Base-by-base conservation (phyloP, 2,329 filamentous ascomycete species). In the Penicillium sclerotigenum region DNA sequence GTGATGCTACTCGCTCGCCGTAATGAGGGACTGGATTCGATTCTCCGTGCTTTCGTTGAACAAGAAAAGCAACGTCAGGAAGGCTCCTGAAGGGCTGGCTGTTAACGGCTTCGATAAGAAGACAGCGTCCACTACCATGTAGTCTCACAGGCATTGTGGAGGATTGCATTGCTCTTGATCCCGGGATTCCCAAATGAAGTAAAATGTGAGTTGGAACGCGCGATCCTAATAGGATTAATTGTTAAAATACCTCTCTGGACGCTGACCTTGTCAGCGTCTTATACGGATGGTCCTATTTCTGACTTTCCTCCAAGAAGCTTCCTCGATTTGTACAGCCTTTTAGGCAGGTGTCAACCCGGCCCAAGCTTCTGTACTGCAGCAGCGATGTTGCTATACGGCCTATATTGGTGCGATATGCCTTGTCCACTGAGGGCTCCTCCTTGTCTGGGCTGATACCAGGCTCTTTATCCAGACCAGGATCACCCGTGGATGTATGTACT, bases 1-100 rank as follows among this genome's bases (percentile, higher is more conserved):
- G 92, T 97, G 13, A 78, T 97, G 66, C 82, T 99, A 8, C 83
- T 99, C 29, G 87, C 90, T 26, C 81, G 94, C 59, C 86, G 93
- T 57, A 99, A 97, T 66, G 89, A 92, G 54, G 91, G 91, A 18
- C 75, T 99, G 20, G 86, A 92, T 64, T 81, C 81, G 16, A 85
- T 97, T 33, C 81, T 99, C 69, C 68, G 66, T 11, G 65, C 71
- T 6, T 77, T 73, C 48, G 59, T 72, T 16, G 71, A 73, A 47
- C 70, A 71, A 48, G 52, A 54, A 10, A 54, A 54, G 22, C 45
- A 66, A 43, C 70, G 62, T 8, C 61, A 68, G 36, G 59, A 66
- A 31, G 59, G 58, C 8, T 59, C 64, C 18, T 68, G 61, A 68
- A 34, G 47, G 28, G 46, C n/a, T n/a, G 34, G 7, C 5, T 8